Evolutionary conservation across 2,329 filamentous ascomycete species (phyloP).

Genomic region (Pseudogymnoascus sp.): DNA sequence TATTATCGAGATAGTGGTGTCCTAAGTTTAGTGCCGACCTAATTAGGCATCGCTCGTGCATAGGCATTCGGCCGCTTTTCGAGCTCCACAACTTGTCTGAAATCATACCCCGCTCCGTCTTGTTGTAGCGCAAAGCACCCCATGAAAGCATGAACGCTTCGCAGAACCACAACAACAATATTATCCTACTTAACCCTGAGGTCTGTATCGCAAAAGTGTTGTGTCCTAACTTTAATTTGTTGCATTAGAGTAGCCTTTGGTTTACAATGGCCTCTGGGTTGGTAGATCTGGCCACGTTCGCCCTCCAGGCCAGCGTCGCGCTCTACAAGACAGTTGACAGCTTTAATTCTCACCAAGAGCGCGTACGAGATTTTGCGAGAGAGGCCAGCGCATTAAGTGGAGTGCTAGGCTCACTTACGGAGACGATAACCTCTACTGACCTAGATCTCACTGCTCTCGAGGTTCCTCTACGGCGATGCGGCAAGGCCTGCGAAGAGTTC

Average conservation of each 20-base stretch:
- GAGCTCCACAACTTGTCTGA: too few relatives aligned
- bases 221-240: not conserved
- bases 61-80: too few relatives aligned
- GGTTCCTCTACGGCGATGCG: conserved; percentile 34
- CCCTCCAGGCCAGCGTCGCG: conserved; percentile 30
- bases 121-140: too few relatives aligned
- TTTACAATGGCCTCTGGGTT: conserved; percentile 28
- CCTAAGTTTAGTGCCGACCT: too few relatives aligned
- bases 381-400: conserved; percentile 32
- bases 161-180: not conserved
- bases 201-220: not conserved
- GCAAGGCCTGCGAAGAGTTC: conserved; percentile 36
- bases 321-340: conserved; percentile 32
- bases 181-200: not conserved
- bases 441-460: conserved; percentile 26
- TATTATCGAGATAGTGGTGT: too few relatives aligned
- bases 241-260: not conserved
- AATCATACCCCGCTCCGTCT: too few relatives aligned
- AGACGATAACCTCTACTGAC: conserved; percentile 22
- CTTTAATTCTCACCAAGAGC: conserved; percentile 30
- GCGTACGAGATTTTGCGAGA: conserved; percentile 33
- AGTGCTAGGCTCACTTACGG: conserved; percentile 29
- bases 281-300: conserved; percentile 30
- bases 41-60: too few relatives aligned
- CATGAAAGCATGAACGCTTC: not conserved